Evolutionary conservation across 129 eudicot species (phyloP).

Genomic region (Mikania micrantha): DNA sequence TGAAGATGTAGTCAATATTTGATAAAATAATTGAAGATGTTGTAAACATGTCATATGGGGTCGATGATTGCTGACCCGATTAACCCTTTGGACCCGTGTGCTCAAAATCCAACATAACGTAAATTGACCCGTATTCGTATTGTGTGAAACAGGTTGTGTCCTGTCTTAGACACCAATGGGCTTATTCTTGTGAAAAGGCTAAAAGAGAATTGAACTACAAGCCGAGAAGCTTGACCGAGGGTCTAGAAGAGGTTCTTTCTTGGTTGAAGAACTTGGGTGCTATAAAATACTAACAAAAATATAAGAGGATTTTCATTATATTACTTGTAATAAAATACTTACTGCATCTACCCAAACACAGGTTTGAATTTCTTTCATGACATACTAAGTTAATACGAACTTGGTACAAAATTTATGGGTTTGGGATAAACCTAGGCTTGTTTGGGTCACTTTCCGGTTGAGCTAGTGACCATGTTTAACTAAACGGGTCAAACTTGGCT

Average conservation of each 20-base stretch:
- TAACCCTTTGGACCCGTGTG: no score
- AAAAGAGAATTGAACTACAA: slow-evolving; percentile 61
- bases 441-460: not conserved
- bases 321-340: not conserved
- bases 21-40: not conserved
- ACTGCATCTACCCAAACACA: no score
- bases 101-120: not conserved
- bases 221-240: slow-evolving; percentile 81
- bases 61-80: not conserved
- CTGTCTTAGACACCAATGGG: slow-evolving; percentile 72
- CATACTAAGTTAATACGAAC: not conserved
- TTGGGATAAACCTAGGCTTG: not conserved
- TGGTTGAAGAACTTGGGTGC: slow-evolving; percentile 75
- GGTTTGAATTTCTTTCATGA: not conserved
- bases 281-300: slow-evolving; percentile 51
- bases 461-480: not conserved
- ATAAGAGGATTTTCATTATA: not conserved
- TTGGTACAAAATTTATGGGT: not conserved
- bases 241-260: slow-evolving; percentile 69
- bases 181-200: slow-evolving; percentile 80
- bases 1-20: not conserved
- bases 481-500: not conserved
- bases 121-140: not conserved
- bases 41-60: not conserved
- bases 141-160: slow-evolving; percentile 49